A percentile compares a stretch with the other conserved stretches of the same genome.
phyloP scores from a whole-genome alignment of 805 yeast species.

The Yamadazyma olivae region DNA sequence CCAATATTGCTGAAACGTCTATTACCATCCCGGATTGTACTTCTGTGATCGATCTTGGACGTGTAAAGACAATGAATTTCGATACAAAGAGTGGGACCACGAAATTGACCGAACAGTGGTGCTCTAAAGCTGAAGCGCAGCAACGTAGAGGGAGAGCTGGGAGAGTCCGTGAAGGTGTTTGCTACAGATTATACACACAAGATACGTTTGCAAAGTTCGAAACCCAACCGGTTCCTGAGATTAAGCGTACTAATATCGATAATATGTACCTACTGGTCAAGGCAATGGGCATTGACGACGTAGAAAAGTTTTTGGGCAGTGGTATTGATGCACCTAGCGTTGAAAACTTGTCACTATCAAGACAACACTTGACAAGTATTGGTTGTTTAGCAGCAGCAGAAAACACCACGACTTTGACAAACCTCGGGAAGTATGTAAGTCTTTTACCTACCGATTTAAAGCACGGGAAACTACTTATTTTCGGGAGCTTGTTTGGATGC shows the following conservation, averaged over 20 bases:
- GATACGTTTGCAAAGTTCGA: slow-evolving; percentile 56
- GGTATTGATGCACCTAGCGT: slow-evolving; percentile 82
- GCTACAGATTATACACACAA: slow-evolving; percentile 75
- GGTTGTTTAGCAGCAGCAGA: slow-evolving; percentile 60
- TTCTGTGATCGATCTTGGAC: slow-evolving; percentile 84
- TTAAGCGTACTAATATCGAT: slow-evolving; percentile 78
- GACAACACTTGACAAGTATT: slow-evolving; percentile 53
- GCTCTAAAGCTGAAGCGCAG: slow-evolving; percentile 82
- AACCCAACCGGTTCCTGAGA: slow-evolving; percentile 83
- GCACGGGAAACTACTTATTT: slow-evolving; percentile 77
- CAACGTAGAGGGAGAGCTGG: slow-evolving; percentile 99
- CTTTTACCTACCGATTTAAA: slow-evolving; percentile 82
- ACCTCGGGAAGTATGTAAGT: slow-evolving; percentile 77
- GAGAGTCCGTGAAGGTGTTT: slow-evolving; percentile 79
- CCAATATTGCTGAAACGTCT: slow-evolving; percentile 96
- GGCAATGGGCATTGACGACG: slow-evolving; percentile 81
- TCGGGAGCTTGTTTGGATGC: slow-evolving; percentile 81
- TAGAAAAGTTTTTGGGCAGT: slow-evolving; percentile 59
- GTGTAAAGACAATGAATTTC: slow-evolving; percentile 74
- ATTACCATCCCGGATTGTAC: slow-evolving; percentile 95
- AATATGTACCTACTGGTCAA: slow-evolving; percentile 80
- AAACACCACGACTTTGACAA: slow-evolving; percentile 43
- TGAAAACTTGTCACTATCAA: slow-evolving; percentile 50
- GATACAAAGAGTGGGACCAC: slow-evolving; percentile 68
- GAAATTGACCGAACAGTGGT: slow-evolving; percentile 75